Evolutionary conservation across 331 rosid genomes (phyloP).

Genomic region (Acacia concinna): DNA sequence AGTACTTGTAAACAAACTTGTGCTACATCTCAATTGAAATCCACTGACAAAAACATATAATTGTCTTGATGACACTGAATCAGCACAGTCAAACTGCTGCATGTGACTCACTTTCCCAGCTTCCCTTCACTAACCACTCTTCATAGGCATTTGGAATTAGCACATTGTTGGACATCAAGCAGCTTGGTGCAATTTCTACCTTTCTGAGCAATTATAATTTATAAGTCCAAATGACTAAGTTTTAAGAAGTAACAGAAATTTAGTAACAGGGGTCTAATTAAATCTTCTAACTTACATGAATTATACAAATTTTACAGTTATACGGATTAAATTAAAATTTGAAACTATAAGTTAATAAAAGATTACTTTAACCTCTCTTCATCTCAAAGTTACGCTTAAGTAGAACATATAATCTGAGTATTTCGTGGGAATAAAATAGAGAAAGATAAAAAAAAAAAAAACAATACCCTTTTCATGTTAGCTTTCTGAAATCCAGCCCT

Average conservation of each 20-base stretch:
- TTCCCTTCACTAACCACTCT: background rate
- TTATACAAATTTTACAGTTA: background rate
- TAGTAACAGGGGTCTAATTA: background rate
- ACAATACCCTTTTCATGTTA: constrained; percentile 83
- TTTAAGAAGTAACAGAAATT: background rate
- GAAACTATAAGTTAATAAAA: background rate
- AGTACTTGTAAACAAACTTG: background rate
- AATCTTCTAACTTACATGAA: background rate
- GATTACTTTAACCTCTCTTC: background rate
- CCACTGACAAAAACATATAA: background rate
- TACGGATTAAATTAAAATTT: background rate
- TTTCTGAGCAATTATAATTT: background rate
- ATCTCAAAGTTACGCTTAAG: background rate
- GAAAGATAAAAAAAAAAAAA: background rate
- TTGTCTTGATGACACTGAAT: background rate
- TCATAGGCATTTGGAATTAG: background rate
- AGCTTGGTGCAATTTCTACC: background rate
- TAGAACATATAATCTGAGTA: background rate
- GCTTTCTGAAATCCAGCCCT: constrained; percentile 94
- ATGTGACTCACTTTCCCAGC: background rate
- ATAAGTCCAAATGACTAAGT: background rate
- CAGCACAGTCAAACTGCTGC: background rate
- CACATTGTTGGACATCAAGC: background rate
- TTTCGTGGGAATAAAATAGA: background rate
- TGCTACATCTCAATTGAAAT: background rate